Percentiles rank a stretch among this genome's conserved stretches.
Evolutionary conservation across 208 protist genomes (phyloP).

Genomic region (Lotmaria passim): DNA sequence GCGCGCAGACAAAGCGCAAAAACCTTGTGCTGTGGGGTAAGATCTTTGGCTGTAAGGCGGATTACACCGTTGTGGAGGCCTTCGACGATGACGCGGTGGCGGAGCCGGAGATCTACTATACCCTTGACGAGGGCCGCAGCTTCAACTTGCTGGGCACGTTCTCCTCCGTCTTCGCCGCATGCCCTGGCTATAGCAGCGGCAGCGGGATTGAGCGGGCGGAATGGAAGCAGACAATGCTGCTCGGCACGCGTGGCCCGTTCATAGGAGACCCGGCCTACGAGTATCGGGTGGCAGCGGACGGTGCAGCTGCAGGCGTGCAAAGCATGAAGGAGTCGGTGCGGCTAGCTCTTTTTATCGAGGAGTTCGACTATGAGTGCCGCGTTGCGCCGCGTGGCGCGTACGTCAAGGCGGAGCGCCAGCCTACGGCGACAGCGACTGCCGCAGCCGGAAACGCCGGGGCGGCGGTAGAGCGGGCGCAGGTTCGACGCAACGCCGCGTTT

Average conservation of each 20-base stretch:
- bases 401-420: constrained; percentile 47
- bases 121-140: constrained; percentile 73
- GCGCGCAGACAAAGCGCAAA: constrained; percentile 63
- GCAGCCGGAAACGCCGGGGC: constrained; percentile 1
- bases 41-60: constrained; percentile 80
- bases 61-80: constrained; percentile 86
- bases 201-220: constrained; percentile 48
- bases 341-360: constrained; percentile 82
- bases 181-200: constrained; percentile 30
- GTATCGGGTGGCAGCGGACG: constrained; percentile 65
- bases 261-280: constrained; percentile 89
- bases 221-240: constrained; percentile 69
- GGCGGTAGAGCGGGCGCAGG: constrained; percentile 15
- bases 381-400: constrained; percentile 86
- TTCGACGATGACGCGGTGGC: constrained; percentile 78
- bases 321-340: constrained; percentile 78
- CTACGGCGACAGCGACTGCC: constrained; percentile 22
- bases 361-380: constrained; percentile 82
- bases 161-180: constrained; percentile 56
- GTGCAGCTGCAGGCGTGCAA: constrained; percentile 3
- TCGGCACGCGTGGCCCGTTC: constrained; percentile 74
- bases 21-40: constrained; percentile 85
- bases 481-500: constrained; percentile 62
- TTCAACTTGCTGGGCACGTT: constrained; percentile 84
- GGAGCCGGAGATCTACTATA: constrained; percentile 84